Evolutionary conservation across 2,329 filamentous ascomycete species (phyloP), one percentile per base, ranked within the genome.

Genomic region (Fusarium ramigenum): DNA sequence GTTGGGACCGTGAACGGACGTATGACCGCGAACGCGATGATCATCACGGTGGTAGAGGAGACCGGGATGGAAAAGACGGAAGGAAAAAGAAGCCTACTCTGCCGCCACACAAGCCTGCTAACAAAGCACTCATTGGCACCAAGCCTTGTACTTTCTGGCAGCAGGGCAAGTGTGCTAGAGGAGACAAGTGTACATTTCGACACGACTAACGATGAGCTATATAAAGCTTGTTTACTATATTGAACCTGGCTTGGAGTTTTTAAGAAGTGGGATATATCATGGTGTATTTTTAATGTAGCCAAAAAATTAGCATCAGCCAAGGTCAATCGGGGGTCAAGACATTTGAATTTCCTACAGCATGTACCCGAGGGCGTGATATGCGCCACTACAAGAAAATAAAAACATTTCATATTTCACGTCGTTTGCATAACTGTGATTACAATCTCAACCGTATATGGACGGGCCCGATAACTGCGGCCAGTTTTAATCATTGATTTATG

Each of bases 181-280:
- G 92, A 28, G 91, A 92, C 40, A 90, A 90, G 77, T 94, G 92
- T 83, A 93, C 92, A 5, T 94, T 92, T 80, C 87, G 92, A 63
- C 92, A 94, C 78, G 91, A 93, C 56, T 83, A 63, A 70, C 54
- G 63, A 62, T 28, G 56, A 62, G 25, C 54, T 60, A 58, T 63
- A 23, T 23, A 59, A 52, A 47, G 28, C 60, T 64, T 57, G 49
- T 43, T 44, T 56, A 58, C 47, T 49, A 56, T 69, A 58, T 69
- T 58, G 36, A 64, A 54, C 53, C 36, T 69, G 54, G 62, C 32
- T 40, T 37, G 72, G 61, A 65, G 59, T 70, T 61, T 43, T 28
- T 28, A 28, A 66, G 60, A 44, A 53, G 23, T 50, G 59, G 54
- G 34, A 47, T 25, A 65, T 53, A 39, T 42, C 40, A 65, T 47